A percentile compares a stretch with the other conserved stretches of the same genome.
phyloP scores from a whole-genome alignment of 257 asterid genomes.

The Solanum verrucosum region DNA sequence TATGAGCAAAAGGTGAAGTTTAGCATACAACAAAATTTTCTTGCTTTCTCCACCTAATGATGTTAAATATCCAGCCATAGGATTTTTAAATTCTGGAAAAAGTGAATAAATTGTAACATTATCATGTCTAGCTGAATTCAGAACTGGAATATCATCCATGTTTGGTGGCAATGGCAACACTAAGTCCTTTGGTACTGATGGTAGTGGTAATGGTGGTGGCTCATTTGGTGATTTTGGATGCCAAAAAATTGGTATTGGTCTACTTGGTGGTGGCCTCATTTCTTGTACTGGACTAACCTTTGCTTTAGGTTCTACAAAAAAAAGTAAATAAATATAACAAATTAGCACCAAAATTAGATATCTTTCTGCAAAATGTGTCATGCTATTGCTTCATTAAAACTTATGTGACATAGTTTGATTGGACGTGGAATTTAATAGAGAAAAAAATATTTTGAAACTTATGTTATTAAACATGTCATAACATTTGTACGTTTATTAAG shows the following conservation, averaged over 20 bases:
- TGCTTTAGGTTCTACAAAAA: background rate
- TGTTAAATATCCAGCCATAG: background rate
- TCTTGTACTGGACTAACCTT: background rate
- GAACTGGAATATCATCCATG: background rate
- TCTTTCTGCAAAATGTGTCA: background rate
- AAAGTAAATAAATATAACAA: background rate
- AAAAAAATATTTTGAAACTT: background rate
- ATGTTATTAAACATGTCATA: background rate
- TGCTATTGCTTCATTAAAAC: background rate
- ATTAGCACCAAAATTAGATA: background rate
- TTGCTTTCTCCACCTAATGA: background rate
- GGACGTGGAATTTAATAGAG: background rate
- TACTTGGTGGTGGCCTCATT: constrained; percentile 3
- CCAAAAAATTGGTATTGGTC: background rate
- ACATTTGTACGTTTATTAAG: background rate
- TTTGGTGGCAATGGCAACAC: background rate
- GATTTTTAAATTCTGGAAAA: background rate
- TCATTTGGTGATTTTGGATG: background rate
- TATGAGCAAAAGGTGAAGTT: background rate
- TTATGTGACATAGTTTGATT: background rate
- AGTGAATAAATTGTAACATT: background rate
- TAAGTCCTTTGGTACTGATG: background rate
- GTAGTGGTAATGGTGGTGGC: background rate
- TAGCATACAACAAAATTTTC: background rate
- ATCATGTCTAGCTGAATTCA: background rate